Base-by-base conservation (phyloP, 2,329 filamentous ascomycete species). In the Neurospora crassa region DNA sequence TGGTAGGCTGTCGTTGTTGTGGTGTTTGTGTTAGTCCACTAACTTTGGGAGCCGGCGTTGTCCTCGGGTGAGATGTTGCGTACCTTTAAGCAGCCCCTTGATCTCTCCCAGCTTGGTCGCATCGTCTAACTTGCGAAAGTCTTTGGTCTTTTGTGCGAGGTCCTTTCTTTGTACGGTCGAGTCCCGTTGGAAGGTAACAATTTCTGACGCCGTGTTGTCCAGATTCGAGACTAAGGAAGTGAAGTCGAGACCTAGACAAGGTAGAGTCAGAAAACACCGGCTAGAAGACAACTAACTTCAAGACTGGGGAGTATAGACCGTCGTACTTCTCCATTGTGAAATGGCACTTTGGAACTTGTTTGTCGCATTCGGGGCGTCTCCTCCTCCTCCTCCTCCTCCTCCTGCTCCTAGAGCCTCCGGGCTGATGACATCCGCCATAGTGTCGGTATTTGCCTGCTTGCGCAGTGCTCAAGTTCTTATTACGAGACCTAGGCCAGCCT, bases 271-370 rank as follows among this genome's bases (percentile, higher is more conserved):
- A 69, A 41, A 71, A 37, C 34, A 37, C 34, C 68, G 63, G 68
- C 8, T 63, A 43, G 29, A 10, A 47, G 53, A 29, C 0, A 24
- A 24, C 24, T 3, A 34, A 18, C 5, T 63, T 59, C 24, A 10
- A 53, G 67, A 63, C 53, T 37, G 41, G 68, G 43, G 69, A 41
- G 70, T 68, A 68, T 68, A 68, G 40, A 53, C n/a, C 59, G 74
- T 63, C 84, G 72, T 88, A 97, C 94, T 94, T 84, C 96, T 90
- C 96, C 96, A 99, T 80, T 94, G 92, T 74, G 93, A 92, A 76
- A 99, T 97, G 71, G 96, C 96, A 79, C 91, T 92, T 81, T 99
- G 96, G 80, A 99, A 99, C 82, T 97, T 97, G 84, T 97, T 98
- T 67, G 71, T 69, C 29, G 67, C 14, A 11, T 45, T 63, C 45